Percentiles rank a stretch among this genome's conserved stretches.
These are phyloP conservation scores for Lactifluus piperatus DNA, from an alignment of 768 basidiomycete species.

Conservation along the genomic window DNA sequence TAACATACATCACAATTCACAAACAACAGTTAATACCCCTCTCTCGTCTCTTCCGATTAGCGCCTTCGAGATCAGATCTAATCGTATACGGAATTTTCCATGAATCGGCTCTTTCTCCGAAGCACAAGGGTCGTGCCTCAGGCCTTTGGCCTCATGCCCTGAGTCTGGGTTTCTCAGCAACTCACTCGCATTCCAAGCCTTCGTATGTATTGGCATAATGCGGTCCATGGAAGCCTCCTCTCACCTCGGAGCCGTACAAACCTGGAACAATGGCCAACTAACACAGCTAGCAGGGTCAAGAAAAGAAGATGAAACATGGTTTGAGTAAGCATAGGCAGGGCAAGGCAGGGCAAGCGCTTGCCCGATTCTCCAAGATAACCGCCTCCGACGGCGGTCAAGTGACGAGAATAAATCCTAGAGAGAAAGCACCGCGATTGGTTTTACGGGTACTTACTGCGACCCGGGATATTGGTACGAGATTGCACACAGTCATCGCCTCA, in stretches of 20 bases:
- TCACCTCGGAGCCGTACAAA: background rate
- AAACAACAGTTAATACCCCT: background rate
- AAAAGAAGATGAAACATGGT: background rate
- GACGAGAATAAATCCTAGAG: slow-evolving; percentile 14
- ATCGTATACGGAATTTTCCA: slow-evolving; percentile 7
- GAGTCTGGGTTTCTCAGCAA: background rate
- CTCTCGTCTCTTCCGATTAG: background rate
- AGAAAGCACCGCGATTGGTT: slow-evolving; percentile 10
- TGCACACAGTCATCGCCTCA: slow-evolving; percentile 18
- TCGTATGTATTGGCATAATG: background rate
- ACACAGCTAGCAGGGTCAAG: background rate
- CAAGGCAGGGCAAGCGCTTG: slow-evolving; percentile 5
- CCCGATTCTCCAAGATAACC: slow-evolving; percentile 8
- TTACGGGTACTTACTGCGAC: background rate
- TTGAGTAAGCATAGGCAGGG: background rate
- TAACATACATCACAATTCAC: background rate
- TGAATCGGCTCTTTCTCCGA: slow-evolving; percentile 3
- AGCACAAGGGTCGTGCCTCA: background rate
- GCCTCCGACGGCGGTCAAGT: slow-evolving; percentile 1
- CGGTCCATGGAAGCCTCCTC: background rate
- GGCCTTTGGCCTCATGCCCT: slow-evolving; percentile 11
- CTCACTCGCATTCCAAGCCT: background rate
- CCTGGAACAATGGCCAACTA: background rate
- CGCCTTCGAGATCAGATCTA: background rate
- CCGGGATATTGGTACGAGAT: slow-evolving; percentile 14